These are phyloP conservation scores for Ascochyta rabiei DNA, from an alignment of 2,329 filamentous ascomycete species.

Conservation along the genomic window DNA sequence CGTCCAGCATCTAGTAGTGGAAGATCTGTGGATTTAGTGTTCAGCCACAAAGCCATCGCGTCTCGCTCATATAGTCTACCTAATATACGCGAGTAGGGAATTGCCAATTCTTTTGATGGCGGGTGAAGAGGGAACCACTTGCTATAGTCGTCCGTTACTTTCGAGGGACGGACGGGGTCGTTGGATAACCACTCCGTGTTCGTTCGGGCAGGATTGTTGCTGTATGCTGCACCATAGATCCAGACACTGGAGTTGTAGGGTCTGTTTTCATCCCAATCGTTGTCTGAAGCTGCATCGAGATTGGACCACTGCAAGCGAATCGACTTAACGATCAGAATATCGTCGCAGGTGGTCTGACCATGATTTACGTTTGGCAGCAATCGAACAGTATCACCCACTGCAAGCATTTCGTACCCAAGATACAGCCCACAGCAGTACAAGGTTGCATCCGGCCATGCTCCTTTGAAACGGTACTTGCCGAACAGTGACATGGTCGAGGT, in stretches of 20 bases:
- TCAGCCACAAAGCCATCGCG: conserved; percentile 55
- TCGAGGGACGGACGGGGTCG: conserved; percentile 21
- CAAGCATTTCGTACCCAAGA: conserved; percentile 62
- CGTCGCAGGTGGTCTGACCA: conserved; percentile 46
- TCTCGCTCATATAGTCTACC: conserved; percentile 61
- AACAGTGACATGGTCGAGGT: conserved; percentile 61
- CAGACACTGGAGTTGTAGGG: conserved; percentile 56
- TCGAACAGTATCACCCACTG: conserved; percentile 61
- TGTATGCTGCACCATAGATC: conserved; percentile 59
- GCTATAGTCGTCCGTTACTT: conserved; percentile 50
- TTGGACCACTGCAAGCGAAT: conserved; percentile 59
- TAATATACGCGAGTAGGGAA: conserved; percentile 60
- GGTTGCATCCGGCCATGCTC: conserved; percentile 60
- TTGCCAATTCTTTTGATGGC: conserved; percentile 47
- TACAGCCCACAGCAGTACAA: conserved; percentile 62
- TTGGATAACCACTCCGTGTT: conserved; percentile 33
- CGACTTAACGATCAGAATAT: conserved; percentile 60
- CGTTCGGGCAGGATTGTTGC: conserved; percentile 42
- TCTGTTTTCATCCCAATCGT: conserved; percentile 53
- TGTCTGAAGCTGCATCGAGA: conserved; percentile 54
- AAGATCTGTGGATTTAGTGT: conserved; percentile 18
- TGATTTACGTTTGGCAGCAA: conserved; percentile 42
- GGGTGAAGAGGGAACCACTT: conserved; percentile 59
- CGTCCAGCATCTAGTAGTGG: conserved; percentile 53
- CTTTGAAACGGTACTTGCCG: conserved; percentile 59